phyloP scores from a whole-genome alignment of 768 basidiomycete species.

The Clitopilus passeckerianus region DNA sequence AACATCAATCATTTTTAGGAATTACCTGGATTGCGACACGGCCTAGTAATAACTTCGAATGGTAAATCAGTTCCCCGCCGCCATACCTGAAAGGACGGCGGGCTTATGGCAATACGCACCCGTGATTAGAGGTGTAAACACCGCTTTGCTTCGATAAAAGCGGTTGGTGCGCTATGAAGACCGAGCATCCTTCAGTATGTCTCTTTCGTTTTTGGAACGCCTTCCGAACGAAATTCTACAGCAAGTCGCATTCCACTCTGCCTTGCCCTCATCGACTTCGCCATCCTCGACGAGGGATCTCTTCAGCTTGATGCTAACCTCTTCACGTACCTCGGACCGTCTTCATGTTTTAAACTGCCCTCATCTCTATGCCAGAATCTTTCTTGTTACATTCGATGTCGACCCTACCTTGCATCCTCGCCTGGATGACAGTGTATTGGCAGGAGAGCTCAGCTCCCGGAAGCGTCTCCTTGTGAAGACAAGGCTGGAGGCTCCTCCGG shows the following conservation, averaged over 20 bases:
- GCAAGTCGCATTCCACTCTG: conserved; percentile 45
- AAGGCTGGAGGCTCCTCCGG: conserved; percentile 26
- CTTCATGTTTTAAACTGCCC: conserved; percentile 40
- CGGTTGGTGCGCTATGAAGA: neutral
- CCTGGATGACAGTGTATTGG: conserved; percentile 36
- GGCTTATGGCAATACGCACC: neutral
- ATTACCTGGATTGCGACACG: neutral
- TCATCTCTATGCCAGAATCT: conserved; percentile 54
- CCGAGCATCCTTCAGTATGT: conserved; percentile 23
- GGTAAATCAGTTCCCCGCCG: neutral
- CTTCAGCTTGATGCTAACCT: conserved; percentile 39
- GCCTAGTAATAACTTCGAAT: neutral
- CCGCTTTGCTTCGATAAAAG: conserved; percentile 4
- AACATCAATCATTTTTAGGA: neutral
- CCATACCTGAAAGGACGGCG: neutral
- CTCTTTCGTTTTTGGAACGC: conserved; percentile 34
- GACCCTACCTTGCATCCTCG: conserved; percentile 18
- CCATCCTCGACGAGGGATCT: conserved; percentile 33
- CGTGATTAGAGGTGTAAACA: neutral
- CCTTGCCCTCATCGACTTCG: conserved; percentile 27
- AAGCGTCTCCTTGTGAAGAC: conserved; percentile 45
- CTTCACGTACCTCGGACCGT: conserved; percentile 34
- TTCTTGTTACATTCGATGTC: conserved; percentile 43
- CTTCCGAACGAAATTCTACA: conserved; percentile 56
- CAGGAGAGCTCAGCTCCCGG: conserved; percentile 44